Percentiles rank a stretch among this genome's conserved stretches.
phyloP scores from a whole-genome alignment of 2,329 filamentous ascomycete species.

The Stagonosporopsis chrysanthemi region DNA sequence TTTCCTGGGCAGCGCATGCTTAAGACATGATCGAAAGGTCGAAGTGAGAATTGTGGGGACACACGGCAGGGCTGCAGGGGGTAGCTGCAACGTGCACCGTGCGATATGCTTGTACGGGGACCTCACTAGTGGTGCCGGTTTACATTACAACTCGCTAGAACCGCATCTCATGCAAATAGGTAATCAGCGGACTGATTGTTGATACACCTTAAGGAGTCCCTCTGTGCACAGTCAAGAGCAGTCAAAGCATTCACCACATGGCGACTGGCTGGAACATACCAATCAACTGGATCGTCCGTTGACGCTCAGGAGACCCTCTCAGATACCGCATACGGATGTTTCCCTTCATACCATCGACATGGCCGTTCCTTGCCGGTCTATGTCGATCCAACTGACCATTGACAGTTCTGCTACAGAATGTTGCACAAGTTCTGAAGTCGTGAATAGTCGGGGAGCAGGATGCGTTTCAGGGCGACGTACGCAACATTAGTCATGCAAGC shows the following conservation, averaged over 20 bases:
- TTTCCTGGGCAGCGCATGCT: slow-evolving; percentile 9
- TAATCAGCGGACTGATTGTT: neutral
- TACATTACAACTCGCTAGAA: slow-evolving; percentile 1
- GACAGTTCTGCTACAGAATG: slow-evolving; percentile 13
- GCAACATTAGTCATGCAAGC: slow-evolving; percentile 7
- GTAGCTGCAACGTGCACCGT: slow-evolving; percentile 19
- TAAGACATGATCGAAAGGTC: slow-evolving; percentile 10
- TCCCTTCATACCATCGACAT: neutral
- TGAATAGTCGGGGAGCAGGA: neutral
- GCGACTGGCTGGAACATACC: slow-evolving; percentile 1
- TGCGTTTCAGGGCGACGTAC: neutral
- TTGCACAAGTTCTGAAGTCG: neutral
- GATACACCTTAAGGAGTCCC: neutral
- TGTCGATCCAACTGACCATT: slow-evolving; percentile 4
- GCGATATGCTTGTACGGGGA: slow-evolving; percentile 14
- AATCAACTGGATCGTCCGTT: slow-evolving; percentile 4
- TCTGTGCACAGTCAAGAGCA: neutral
- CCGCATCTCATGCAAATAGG: neutral
- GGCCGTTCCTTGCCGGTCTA: slow-evolving; percentile 3
- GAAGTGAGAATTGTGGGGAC: slow-evolving; percentile 13
- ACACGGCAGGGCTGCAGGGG: slow-evolving; percentile 18
- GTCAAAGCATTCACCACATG: slow-evolving; percentile 1
- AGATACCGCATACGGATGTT: slow-evolving; percentile 1
- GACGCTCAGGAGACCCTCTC: slow-evolving; percentile 9
- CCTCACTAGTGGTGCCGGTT: slow-evolving; percentile 3